Conservation (phyloP, 139 green algal genomes). For the Chlorella sorokiniana region DNA sequence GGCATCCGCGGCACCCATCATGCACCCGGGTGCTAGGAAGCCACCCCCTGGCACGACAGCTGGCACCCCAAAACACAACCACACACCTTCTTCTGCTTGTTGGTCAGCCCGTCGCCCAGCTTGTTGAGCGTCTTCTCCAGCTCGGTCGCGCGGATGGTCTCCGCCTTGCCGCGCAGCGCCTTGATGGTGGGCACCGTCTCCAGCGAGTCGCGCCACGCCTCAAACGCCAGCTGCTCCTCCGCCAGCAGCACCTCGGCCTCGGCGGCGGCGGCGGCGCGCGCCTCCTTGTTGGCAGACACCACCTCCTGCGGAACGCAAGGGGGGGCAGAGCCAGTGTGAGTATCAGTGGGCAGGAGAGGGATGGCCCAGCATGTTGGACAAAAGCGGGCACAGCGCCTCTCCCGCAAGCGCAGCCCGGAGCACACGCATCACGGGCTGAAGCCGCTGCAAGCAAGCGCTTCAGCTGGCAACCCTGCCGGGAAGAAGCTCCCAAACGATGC, state of each 20-base stretch:
- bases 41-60: background rate
- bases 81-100: constrained; percentile 91
- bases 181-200: constrained; percentile 99
- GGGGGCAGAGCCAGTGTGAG: no score
- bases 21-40: no score
- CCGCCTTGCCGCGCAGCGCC: constrained; percentile 91
- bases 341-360: background rate
- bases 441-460: no score
- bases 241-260: constrained; percentile 72
- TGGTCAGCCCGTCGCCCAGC: constrained; percentile 90
- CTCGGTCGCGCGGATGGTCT: constrained; percentile 87
- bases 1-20: background rate
- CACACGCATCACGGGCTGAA: no score
- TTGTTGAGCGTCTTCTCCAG: constrained; percentile 93
- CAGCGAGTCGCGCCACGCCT: constrained; percentile 96
- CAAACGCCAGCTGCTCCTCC: constrained; percentile 86
- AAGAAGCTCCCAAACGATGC: no score
- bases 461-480: no score
- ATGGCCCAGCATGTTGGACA: background rate
- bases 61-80: background rate
- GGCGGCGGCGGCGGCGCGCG: constrained; percentile 67
- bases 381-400: background rate
- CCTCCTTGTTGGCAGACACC: constrained; percentile 95
- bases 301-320: constrained; percentile 44
- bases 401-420: no score